Conservation (phyloP, 345 rosid genomes). For the Brassica carinata region DNA sequence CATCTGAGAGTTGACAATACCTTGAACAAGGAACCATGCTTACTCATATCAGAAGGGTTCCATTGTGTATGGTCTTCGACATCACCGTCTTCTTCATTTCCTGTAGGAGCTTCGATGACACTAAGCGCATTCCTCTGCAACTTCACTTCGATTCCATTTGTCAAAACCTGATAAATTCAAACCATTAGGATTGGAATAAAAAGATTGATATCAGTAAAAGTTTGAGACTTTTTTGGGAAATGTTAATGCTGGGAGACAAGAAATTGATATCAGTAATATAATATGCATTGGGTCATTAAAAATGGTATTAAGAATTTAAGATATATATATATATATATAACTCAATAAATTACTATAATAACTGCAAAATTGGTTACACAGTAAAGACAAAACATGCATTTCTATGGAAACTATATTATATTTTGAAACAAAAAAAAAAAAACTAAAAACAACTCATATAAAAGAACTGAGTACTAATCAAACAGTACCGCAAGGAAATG, state of each 20-base stretch:
- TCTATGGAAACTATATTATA: not conserved
- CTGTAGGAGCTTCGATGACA: slow-evolving; percentile 94
- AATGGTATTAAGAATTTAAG: not conserved
- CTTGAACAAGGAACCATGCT: slow-evolving; percentile 35
- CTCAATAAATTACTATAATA: not conserved
- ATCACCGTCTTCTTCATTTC: slow-evolving; percentile 88
- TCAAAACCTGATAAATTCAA: slow-evolving; percentile 67
- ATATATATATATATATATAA: too few species aligned
- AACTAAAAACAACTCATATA: not conserved
- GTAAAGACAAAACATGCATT: not conserved
- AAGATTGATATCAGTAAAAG: not conserved
- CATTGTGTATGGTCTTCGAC: slow-evolving; percentile 67
- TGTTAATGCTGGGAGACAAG: slow-evolving; percentile 37
- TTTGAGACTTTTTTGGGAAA: slow-evolving; percentile 22
- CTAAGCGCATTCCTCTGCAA: slow-evolving; percentile 98
- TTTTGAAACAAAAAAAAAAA: not conserved
- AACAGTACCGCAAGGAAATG: not conserved
- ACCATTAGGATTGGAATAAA: not conserved
- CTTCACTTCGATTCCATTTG: slow-evolving; percentile 97
- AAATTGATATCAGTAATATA: slow-evolving; percentile 31
- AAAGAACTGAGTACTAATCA: not conserved
- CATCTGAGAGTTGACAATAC: not conserved
- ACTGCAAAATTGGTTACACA: not conserved
- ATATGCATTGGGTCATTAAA: slow-evolving; percentile 11
- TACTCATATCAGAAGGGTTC: slow-evolving; percentile 82